Base-by-base conservation (phyloP, 371 early-diverging fungal species). In the Dipsacomyces acuminosporus region DNA sequence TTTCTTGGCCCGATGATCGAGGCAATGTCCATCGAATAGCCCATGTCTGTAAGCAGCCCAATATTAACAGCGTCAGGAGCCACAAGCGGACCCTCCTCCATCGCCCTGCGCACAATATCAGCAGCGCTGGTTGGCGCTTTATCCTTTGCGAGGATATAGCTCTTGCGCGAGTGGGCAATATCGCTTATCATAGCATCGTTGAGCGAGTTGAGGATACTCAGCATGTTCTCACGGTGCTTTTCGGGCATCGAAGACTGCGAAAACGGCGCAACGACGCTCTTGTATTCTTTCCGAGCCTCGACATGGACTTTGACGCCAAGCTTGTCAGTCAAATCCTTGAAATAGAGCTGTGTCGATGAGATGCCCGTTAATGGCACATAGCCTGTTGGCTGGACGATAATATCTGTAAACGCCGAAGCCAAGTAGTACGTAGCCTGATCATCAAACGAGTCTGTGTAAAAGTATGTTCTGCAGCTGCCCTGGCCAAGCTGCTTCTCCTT, bases 371-470 rank as follows among this genome's bases (percentile, higher is more conserved):
- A 59, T 20, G 81, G 81, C 21, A 84, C 48, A 15, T 51, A 48
- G 13, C 83, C 82, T 8, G 67, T 61, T 1, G 82, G 82, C 58
- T 82, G 82, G 66, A 81, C 70, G 35, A 66, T 51, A 20, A 84
- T 76, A 48, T 77, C 73, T 55, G 75, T 80, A 41, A 80, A 84
- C 0, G 74, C 80, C 25, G 80, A 74, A 0, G 82, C 83, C 51
- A 84, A 54, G 55, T 75, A 82, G 57, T 82, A 84, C 18, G 74
- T 74, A 7, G 57, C 15, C 59, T 84, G 84, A 34, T 67, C 74
- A 41, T 78, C 76, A 64, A 72, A 54, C 26, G 55, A 58, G 54
- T 63, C 54, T 23, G 48, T 45, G 25, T 23, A 42, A 23, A 54
- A 51, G 43, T 30, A 48, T 25, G 49, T 70, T 65, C 77, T 73